phyloP scores from a whole-genome alignment of 78 protist genomes.

The Chrysochromulina parva region DNA sequence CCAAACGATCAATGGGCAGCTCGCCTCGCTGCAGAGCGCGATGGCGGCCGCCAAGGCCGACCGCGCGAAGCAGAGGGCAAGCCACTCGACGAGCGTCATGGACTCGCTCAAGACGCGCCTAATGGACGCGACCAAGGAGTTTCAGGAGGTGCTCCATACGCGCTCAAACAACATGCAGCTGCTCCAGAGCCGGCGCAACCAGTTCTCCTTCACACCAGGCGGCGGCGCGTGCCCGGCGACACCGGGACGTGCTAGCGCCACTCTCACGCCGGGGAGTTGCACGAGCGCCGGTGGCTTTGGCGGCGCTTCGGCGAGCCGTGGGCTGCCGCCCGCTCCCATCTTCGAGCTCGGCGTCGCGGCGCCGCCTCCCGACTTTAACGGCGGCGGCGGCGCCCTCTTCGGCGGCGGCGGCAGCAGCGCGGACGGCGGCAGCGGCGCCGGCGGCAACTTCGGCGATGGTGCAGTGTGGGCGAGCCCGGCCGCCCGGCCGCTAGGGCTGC shows the following conservation, averaged over 20 bases:
- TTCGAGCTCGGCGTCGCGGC: neutral
- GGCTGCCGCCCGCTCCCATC: too few relatives aligned
- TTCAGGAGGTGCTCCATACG: slow-evolving; percentile 49
- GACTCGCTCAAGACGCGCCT: slow-evolving; percentile 26
- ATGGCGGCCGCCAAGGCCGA: too few relatives aligned
- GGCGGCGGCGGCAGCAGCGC: neutral
- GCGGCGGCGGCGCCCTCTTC: neutral
- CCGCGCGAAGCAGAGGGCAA: neutral
- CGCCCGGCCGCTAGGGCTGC: neutral
- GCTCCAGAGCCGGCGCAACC: slow-evolving; percentile 5
- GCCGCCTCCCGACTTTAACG: neutral
- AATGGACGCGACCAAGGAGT: slow-evolving; percentile 24
- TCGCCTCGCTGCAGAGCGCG: slow-evolving; percentile 1
- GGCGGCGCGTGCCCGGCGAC: too few relatives aligned
- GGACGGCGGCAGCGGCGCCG: neutral
- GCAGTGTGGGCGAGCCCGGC: neutral
- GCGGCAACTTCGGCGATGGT: neutral
- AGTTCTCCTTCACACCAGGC: neutral
- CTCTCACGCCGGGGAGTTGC: too few relatives aligned
- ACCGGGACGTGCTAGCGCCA: too few relatives aligned
- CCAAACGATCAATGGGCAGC: slow-evolving; percentile 13
- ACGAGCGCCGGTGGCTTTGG: too few relatives aligned
- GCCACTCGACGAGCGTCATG: slow-evolving; percentile 30
- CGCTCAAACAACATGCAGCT: slow-evolving; percentile 13
- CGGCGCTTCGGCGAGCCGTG: too few relatives aligned